Evolutionary conservation across 2,329 filamentous ascomycete genomes (phyloP).

Genomic region (Lecanosticta acicola): DNA sequence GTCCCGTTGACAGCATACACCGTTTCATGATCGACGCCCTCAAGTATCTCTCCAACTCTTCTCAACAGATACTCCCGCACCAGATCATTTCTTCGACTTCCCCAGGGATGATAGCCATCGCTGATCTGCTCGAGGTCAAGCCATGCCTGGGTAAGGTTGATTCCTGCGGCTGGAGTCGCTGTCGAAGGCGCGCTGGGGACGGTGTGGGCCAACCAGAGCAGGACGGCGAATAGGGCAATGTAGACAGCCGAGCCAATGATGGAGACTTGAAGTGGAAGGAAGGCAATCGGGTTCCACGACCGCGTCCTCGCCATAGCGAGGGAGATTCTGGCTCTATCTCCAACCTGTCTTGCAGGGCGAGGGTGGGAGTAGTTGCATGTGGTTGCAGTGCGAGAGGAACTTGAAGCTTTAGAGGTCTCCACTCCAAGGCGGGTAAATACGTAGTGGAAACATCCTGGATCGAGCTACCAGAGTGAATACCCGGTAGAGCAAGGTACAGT

Average conservation of each 20-base stretch:
- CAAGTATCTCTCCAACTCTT: conserved; percentile 65
- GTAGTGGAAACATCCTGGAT: too few relatives aligned
- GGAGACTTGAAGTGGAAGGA: conserved; percentile 74
- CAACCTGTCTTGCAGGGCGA: too few relatives aligned
- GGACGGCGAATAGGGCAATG: conserved; percentile 66
- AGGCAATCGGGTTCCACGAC: conserved; percentile 54
- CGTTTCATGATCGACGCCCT: conserved; percentile 41
- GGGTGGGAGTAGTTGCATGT: too few relatives aligned
- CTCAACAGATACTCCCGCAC: conserved; percentile 70
- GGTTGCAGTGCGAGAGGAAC: not conserved
- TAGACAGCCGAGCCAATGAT: conserved; percentile 73
- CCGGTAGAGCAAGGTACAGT: too few relatives aligned
- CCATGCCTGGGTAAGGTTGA: conserved; percentile 85
- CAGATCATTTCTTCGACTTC: conserved; percentile 65
- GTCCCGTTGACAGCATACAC: conserved; percentile 33
- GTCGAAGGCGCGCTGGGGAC: conserved; percentile 66
- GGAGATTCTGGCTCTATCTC: too few relatives aligned
- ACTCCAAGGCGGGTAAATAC: not conserved
- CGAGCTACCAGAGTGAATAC: too few relatives aligned
- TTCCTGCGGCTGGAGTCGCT: conserved; percentile 51
- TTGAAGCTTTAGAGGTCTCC: not conserved
- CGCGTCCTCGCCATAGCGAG: conserved; percentile 15
- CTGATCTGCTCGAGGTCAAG: conserved; percentile 72
- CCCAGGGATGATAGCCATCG: conserved; percentile 64
- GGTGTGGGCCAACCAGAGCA: conserved; percentile 67